Percentiles rank a stretch among this genome's conserved stretches.
Conservation (phyloP, 2,329 filamentous ascomycete genomes). For the Blumeria hordei region DNA sequence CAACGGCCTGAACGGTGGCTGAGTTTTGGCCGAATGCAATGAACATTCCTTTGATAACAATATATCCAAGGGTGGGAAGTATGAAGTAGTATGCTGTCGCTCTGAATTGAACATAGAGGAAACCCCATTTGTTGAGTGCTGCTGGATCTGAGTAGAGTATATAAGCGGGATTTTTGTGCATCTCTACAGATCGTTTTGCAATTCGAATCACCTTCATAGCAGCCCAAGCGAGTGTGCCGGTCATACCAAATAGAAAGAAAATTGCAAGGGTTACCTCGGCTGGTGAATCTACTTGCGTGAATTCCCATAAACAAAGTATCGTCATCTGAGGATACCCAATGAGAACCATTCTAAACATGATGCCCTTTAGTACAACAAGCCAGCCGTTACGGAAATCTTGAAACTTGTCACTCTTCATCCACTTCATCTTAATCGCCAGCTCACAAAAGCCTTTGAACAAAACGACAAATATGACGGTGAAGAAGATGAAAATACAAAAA, state of each 20-base stretch:
- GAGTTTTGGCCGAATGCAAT: constrained; percentile 55
- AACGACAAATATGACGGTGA: constrained; percentile 48
- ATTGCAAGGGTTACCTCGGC: constrained; percentile 71
- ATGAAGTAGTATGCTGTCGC: constrained; percentile 93
- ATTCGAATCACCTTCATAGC: constrained; percentile 74
- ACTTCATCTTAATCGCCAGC: constrained; percentile 44
- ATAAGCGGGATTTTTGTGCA: constrained; percentile 93
- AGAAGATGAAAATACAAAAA: constrained; percentile 61
- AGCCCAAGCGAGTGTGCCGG: constrained; percentile 59
- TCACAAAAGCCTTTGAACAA: constrained; percentile 68
- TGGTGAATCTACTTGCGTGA: constrained; percentile 62
- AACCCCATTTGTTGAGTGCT: constrained; percentile 91
- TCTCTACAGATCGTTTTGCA: constrained; percentile 62
- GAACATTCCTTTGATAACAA: constrained; percentile 72
- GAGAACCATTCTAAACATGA: constrained; percentile 70
- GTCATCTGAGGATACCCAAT: constrained; percentile 84
- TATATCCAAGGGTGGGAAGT: constrained; percentile 52
- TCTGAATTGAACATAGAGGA: constrained; percentile 91
- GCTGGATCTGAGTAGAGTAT: constrained; percentile 92
- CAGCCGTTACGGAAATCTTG: constrained; percentile 85
- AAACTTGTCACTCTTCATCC: constrained; percentile 70
- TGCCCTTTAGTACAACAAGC: constrained; percentile 79
- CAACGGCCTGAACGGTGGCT: constrained; percentile 53
- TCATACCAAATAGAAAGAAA: constrained; percentile 68
- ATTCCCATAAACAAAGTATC: constrained; percentile 81